These are phyloP conservation scores for Candida labiduridarum DNA, from an alignment of 1,139 yeast genomes.

Conservation along the genomic window DNA sequence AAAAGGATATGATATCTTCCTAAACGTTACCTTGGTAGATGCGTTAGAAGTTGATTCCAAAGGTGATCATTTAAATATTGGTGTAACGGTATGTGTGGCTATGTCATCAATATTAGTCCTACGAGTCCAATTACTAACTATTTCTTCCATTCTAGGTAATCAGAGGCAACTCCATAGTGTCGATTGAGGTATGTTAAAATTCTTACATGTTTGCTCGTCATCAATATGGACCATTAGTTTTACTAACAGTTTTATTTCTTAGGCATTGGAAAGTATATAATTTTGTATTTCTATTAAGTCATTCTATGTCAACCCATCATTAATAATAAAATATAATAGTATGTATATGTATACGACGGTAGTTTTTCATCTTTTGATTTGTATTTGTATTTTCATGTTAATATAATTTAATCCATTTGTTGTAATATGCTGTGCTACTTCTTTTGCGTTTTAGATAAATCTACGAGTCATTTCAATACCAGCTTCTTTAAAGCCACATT, in stretches of 20 bases:
- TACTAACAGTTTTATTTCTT: constrained; percentile 22
- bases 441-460: constrained; percentile 14
- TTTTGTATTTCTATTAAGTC: constrained; percentile 3
- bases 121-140: background rate
- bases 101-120: background rate
- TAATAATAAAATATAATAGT: background rate
- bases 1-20: constrained; percentile 76
- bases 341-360: background rate
- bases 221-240: too few species aligned
- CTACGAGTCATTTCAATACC: constrained; percentile 73
- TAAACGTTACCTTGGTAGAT: constrained; percentile 73
- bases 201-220: background rate
- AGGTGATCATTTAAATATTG: constrained; percentile 57
- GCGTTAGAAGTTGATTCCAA: constrained; percentile 62
- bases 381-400: background rate
- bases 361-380: background rate
- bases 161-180: constrained; percentile 63
- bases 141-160: constrained; percentile 33
- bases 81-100: constrained; percentile 47
- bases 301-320: constrained; percentile 1
- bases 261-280: constrained; percentile 35
- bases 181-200: constrained; percentile 50
- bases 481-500: constrained; percentile 69
- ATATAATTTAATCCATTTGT: background rate
- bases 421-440: background rate